phyloP scores from a whole-genome alignment of 129 eudicot species.

The Ambrosia trifida region DNA sequence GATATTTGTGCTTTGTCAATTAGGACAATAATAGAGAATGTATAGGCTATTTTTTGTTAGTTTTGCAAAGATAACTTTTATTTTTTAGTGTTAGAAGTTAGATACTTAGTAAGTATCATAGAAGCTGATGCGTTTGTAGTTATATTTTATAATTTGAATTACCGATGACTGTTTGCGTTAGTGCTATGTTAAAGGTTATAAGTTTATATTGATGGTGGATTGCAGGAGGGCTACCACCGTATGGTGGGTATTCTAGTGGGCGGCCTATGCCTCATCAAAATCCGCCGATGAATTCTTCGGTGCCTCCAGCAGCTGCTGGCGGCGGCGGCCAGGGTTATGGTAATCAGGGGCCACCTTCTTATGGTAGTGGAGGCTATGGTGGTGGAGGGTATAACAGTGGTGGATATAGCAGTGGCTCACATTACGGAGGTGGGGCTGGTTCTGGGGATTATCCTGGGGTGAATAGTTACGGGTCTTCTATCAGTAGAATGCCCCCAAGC shows the following conservation, averaged over 20 bases:
- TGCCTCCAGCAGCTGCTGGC: slow-evolving; percentile 34
- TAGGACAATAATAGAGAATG: neutral
- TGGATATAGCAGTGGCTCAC: slow-evolving; percentile 47
- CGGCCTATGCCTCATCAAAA: slow-evolving; percentile 46
- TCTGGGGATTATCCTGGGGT: slow-evolving; percentile 49
- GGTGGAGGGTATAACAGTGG: slow-evolving; percentile 40
- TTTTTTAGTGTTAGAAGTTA: neutral
- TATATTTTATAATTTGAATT: neutral
- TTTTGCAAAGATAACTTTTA: neutral
- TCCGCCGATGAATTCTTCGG: slow-evolving; percentile 33
- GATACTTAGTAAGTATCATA: neutral
- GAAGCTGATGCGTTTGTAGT: neutral
- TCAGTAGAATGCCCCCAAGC: slow-evolving; percentile 60
- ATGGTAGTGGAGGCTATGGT: slow-evolving; percentile 33
- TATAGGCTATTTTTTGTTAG: neutral
- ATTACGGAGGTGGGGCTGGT: slow-evolving; percentile 45
- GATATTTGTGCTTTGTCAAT: neutral
- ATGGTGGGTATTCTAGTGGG: slow-evolving; percentile 43
- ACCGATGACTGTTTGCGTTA: neutral
- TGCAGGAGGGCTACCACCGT: slow-evolving; percentile 28
- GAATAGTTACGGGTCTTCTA: slow-evolving; percentile 35
- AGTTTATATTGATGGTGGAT: slow-evolving; percentile 10
- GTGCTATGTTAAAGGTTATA: neutral
- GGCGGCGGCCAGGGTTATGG: slow-evolving; percentile 51
- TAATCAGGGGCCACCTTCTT: slow-evolving; percentile 45